These are phyloP conservation scores for Herpetospermum pedunculosum DNA, from an alignment of 306 rosid genomes.

Conservation along the genomic window DNA sequence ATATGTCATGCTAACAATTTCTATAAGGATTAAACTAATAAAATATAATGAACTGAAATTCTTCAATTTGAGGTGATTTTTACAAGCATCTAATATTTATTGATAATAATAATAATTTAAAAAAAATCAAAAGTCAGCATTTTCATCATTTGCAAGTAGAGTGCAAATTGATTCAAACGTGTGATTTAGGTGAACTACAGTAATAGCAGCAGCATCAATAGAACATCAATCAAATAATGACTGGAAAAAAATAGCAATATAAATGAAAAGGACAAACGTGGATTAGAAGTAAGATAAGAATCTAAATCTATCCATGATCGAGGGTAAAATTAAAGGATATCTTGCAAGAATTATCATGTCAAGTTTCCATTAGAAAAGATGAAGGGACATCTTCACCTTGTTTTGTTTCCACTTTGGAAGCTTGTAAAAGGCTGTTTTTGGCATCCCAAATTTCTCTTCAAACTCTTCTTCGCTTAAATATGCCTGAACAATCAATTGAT, in stretches of 20 bases:
- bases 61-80: too few relatives aligned
- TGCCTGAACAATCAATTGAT: slow-evolving; percentile 39
- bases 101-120: too few relatives aligned
- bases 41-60: too few relatives aligned
- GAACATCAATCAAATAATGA: neutral
- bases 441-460: slow-evolving; percentile 54
- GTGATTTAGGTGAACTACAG: neutral
- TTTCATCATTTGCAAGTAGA: too few relatives aligned
- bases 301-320: neutral
- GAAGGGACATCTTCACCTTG: slow-evolving; percentile 71
- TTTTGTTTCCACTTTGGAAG: slow-evolving; percentile 96
- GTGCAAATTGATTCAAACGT: neutral
- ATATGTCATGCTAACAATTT: too few relatives aligned
- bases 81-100: neutral
- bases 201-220: neutral
- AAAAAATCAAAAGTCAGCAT: too few relatives aligned
- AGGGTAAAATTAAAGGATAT: neutral
- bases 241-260: neutral
- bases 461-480: slow-evolving; percentile 79
- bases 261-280: neutral
- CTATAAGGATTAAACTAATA: too few relatives aligned
- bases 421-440: slow-evolving; percentile 48
- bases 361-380: slow-evolving; percentile 39
- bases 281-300: neutral
- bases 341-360: neutral